phyloP scores from a whole-genome alignment of 2,329 filamentous ascomycete species.

The Penicillium oxalicum region DNA sequence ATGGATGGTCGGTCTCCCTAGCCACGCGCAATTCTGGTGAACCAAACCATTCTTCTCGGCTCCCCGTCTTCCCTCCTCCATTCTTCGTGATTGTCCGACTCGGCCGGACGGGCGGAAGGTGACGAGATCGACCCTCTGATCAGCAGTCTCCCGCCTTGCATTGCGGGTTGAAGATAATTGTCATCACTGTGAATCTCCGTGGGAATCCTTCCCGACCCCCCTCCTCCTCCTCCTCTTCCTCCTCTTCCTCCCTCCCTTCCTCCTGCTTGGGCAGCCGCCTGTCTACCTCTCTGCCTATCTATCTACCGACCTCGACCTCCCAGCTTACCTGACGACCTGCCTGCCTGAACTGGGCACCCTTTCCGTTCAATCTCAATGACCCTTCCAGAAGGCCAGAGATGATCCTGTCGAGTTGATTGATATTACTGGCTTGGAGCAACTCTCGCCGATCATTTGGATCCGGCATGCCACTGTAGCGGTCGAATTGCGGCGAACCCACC shows the following conservation, averaged over 20 bases:
- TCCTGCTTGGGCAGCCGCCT: background rate
- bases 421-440: slow-evolving; percentile 16
- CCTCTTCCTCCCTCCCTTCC: slow-evolving; percentile 2
- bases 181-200: slow-evolving; percentile 6
- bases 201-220: background rate
- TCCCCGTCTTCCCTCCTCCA: no score
- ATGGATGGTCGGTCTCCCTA: no score
- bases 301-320: no score
- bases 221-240: slow-evolving; percentile 5
- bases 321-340: no score
- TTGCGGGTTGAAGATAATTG: slow-evolving; percentile 8
- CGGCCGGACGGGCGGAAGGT: background rate
- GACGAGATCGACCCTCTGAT: slow-evolving; percentile 4
- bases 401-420: slow-evolving; percentile 14
- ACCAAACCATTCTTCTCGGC: background rate
- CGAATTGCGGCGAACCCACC: slow-evolving; percentile 6
- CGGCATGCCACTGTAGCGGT: slow-evolving; percentile 15
- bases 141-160: slow-evolving; percentile 9
- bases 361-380: no score
- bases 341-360: no score
- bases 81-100: background rate
- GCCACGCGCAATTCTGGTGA: no score
- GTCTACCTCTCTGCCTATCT: background rate
- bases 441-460: slow-evolving; percentile 11
- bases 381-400: slow-evolving; percentile 12